phyloP scores from a whole-genome alignment of 164 flowering plant genomes.

The Platanus orientalis region DNA sequence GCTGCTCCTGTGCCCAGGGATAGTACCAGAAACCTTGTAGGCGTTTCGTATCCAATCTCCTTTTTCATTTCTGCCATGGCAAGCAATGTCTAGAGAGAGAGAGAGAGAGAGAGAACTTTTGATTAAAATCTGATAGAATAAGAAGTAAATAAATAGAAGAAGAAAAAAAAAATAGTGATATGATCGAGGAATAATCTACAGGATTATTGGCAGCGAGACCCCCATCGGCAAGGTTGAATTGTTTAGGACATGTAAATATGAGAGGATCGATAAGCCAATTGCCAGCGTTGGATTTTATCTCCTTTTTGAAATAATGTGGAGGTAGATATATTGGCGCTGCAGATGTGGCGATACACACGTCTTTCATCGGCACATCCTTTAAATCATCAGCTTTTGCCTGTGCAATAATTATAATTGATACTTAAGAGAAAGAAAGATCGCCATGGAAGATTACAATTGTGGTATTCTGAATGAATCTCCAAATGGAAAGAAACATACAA shows the following conservation, averaged over 20 bases:
- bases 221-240: slow-evolving; percentile 9
- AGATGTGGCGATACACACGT: slow-evolving; percentile 6
- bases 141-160: not conserved
- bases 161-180: not conserved
- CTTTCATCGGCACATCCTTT: not conserved
- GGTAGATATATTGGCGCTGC: slow-evolving; percentile 12
- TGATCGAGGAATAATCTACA: not conserved
- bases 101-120: not conserved
- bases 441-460: too few species aligned
- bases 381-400: slow-evolving; percentile 9
- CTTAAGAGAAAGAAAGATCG: too few species aligned
- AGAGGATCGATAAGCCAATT: too few species aligned
- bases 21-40: not conserved
- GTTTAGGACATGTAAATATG: too few species aligned
- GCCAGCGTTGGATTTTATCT: too few species aligned
- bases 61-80: slow-evolving; percentile 14
- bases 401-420: too few species aligned
- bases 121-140: too few species aligned
- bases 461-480: too few species aligned
- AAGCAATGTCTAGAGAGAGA: slow-evolving; percentile 6
- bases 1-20: slow-evolving; percentile 11
- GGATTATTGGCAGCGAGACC: slow-evolving; percentile 17
- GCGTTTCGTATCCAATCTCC: not conserved
- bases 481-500: too few species aligned
- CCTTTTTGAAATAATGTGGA: slow-evolving; percentile 3